phyloP scores from a whole-genome alignment of 441 rosid genomes.

The Flueggea neowawraea region DNA sequence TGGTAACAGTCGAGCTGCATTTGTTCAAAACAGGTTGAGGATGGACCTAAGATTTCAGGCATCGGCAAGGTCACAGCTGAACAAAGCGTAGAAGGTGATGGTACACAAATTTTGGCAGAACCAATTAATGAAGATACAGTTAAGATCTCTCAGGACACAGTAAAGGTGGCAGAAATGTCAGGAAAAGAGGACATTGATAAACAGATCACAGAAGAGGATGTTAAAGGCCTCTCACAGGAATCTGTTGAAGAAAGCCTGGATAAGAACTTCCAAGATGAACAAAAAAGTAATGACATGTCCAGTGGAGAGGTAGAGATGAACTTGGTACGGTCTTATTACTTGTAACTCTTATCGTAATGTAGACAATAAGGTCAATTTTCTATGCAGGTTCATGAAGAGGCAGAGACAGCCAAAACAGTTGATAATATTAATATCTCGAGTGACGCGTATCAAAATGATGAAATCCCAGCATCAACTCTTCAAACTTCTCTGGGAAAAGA shows the following conservation, averaged over 20 bases:
- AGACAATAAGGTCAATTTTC: constrained; percentile 4
- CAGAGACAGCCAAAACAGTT: constrained; percentile 8
- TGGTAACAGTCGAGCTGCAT: not conserved
- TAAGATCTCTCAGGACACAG: not conserved
- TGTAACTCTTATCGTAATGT: constrained; percentile 1
- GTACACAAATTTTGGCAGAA: constrained; percentile 8
- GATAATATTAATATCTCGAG: constrained; percentile 14
- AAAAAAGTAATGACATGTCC: constrained; percentile 7
- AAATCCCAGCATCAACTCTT: not conserved
- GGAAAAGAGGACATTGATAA: constrained; percentile 17
- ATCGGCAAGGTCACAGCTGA: constrained; percentile 5
- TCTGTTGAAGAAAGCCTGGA: constrained; percentile 4
- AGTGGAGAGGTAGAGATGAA: constrained; percentile 24
- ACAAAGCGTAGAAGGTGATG: constrained; percentile 1
- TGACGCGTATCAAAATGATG: constrained; percentile 8
- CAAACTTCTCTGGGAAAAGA: not conserved
- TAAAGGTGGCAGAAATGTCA: constrained; percentile 9
- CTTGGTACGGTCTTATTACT: not conserved
- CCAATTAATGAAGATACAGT: not conserved
- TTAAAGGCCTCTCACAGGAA: constrained; percentile 14
- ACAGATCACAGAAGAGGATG: constrained; percentile 5
- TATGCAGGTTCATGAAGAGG: constrained; percentile 19
- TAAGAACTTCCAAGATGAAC: constrained; percentile 11
- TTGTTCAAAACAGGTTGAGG: constrained; percentile 18
- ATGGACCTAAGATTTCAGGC: constrained; percentile 11